Evolutionary conservation across 2,329 filamentous ascomycete species (phyloP).

Genomic region (Aureobasidium sp.): DNA sequence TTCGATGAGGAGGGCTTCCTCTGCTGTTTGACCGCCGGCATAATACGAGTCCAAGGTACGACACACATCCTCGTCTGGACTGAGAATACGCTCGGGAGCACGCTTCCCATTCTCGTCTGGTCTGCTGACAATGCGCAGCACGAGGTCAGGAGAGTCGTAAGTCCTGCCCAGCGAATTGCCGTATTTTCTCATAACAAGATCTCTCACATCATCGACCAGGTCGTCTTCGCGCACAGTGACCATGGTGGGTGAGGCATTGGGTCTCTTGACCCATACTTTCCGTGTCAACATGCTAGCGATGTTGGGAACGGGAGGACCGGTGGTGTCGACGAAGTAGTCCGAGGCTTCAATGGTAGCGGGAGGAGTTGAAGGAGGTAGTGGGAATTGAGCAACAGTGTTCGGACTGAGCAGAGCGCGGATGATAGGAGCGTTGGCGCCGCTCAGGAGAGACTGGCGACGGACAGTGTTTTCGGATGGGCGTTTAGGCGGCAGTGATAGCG

Average conservation of each 20-base stretch:
- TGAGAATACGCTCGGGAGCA: slow-evolving; percentile 57
- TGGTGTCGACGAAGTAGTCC: slow-evolving; percentile 7
- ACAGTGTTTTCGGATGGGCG: neutral
- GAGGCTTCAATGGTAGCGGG: neutral
- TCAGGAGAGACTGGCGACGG: slow-evolving; percentile 1
- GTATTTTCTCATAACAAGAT: slow-evolving; percentile 88
- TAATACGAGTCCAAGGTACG: slow-evolving; percentile 73
- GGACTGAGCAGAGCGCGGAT: neutral
- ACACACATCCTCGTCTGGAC: slow-evolving; percentile 77
- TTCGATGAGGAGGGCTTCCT: slow-evolving; percentile 87
- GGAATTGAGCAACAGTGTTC: neutral
- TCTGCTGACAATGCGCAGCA: slow-evolving; percentile 66
- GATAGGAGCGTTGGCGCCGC: slow-evolving; percentile 2
- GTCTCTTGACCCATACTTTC: slow-evolving; percentile 93
- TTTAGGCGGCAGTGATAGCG: neutral
- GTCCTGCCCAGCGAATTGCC: slow-evolving; percentile 80
- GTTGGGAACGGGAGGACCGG: neutral
- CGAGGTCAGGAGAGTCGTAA: slow-evolving; percentile 86
- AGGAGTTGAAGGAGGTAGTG: neutral
- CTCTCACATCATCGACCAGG: slow-evolving; percentile 87
- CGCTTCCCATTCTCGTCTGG: slow-evolving; percentile 18
- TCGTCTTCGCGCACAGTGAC: slow-evolving; percentile 81
- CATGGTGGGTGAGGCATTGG: slow-evolving; percentile 75
- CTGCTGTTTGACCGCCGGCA: slow-evolving; percentile 75
- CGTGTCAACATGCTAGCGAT: slow-evolving; percentile 50